Percentiles rank a stretch among this genome's conserved stretches.
Conservation (phyloP, 352 stramenopile genomes). For the Globisporangium parvum region DNA sequence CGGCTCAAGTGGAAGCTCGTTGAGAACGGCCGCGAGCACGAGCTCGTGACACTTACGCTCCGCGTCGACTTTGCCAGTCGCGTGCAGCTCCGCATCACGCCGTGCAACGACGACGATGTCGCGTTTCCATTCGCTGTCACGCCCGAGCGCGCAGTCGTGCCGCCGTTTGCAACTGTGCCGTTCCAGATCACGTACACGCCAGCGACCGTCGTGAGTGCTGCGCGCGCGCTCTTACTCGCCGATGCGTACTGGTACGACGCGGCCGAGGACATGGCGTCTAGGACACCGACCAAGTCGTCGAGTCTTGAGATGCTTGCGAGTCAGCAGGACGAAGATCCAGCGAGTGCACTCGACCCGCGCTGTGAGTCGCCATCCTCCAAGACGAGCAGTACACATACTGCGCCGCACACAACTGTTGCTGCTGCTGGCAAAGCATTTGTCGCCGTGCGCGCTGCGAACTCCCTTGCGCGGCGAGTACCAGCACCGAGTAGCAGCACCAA, state of each 20-base stretch:
- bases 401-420: conserved; percentile 3
- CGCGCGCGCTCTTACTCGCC: conserved; percentile 45
- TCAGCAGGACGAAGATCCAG: not conserved
- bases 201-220: not conserved
- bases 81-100: conserved; percentile 38
- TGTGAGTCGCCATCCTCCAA: conserved; percentile 9
- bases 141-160: conserved; percentile 14
- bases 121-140: conserved; percentile 33
- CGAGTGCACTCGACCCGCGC: conserved; percentile 1
- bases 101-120: conserved; percentile 16
- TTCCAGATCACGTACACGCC: conserved; percentile 57
- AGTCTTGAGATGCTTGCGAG: not conserved
- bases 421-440: conserved; percentile 58
- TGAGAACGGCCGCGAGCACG: conserved; percentile 37
- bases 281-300: too few relatives aligned
- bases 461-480: conserved; percentile 22
- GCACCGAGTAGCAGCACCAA: not conserved
- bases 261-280: not conserved
- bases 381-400: not conserved
- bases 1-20: conserved; percentile 55
- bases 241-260: conserved; percentile 62
- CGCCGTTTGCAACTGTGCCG: conserved; percentile 27
- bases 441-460: conserved; percentile 62
- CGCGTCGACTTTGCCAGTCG: conserved; percentile 41
- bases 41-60: conserved; percentile 49